A percentile compares a stretch with the other conserved stretches of the same genome.
These are phyloP conservation scores for Acanthamoeba healyi DNA, from an alignment of 208 protist genomes.

Conservation along the genomic window DNA sequence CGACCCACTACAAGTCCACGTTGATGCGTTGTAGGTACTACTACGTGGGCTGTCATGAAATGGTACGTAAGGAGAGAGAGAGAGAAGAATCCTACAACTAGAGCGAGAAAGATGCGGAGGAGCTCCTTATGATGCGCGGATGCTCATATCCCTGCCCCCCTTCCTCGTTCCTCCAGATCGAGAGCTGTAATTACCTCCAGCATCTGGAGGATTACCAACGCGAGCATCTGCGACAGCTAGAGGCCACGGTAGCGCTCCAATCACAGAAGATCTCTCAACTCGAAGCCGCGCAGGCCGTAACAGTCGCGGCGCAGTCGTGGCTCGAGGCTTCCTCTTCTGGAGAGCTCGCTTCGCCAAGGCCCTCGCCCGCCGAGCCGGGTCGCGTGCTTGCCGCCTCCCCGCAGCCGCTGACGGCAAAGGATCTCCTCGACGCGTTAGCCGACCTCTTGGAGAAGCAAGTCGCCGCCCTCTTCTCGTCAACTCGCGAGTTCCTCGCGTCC, in stretches of 20 bases:
- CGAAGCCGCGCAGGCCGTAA: not conserved
- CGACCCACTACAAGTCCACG: not conserved
- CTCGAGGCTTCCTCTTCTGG: no score
- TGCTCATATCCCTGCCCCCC: not conserved
- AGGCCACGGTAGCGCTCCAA: conserved; percentile 25
- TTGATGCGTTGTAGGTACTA: conserved; percentile 42
- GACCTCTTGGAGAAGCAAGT: not conserved
- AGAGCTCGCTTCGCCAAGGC: no score
- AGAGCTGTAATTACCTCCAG: conserved; percentile 4
- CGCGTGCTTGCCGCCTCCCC: not conserved
- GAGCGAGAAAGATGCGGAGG: not conserved
- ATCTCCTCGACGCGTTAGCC: not conserved
- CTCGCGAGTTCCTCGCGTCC: not conserved
- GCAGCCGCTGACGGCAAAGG: not conserved
- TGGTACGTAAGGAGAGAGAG: not conserved
- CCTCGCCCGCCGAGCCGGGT: not conserved
- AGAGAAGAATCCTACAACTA: not conserved
- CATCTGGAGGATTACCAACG: conserved; percentile 44
- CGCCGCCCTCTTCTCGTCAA: not conserved
- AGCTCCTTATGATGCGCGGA: no score
- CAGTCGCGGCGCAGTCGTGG: not conserved
- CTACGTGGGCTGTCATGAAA: conserved; percentile 45
- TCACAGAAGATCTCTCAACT: conserved; percentile 7
- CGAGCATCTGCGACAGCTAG: conserved; percentile 19
- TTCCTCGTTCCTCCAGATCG: not conserved